phyloP scores from a whole-genome alignment of 1,284 basidiomycete genomes.

The Trichosporon coremiiforme region DNA sequence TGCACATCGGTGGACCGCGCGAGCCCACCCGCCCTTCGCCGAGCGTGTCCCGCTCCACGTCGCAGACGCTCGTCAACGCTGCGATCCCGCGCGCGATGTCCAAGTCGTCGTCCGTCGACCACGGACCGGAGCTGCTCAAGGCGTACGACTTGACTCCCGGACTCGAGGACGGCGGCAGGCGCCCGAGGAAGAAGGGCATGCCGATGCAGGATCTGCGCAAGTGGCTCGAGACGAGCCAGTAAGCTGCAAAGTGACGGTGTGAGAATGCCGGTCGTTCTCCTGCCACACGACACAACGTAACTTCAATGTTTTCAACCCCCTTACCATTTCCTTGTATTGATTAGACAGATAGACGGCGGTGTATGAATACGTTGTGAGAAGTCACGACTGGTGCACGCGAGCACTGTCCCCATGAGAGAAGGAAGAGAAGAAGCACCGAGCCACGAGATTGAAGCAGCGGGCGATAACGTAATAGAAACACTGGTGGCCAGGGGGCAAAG shows the following conservation, averaged over 20 bases:
- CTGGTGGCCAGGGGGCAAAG: too few species aligned
- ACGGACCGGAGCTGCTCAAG: slow-evolving; percentile 12
- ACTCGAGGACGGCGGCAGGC: slow-evolving; percentile 25
- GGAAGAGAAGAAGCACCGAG: too few species aligned
- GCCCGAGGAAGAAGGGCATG: slow-evolving; percentile 31
- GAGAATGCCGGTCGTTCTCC: background rate
- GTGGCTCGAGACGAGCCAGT: slow-evolving; percentile 25
- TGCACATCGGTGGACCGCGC: slow-evolving; percentile 5
- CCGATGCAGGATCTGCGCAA: slow-evolving; percentile 31
- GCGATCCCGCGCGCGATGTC: background rate
- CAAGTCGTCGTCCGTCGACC: background rate
- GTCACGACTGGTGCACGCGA: too few species aligned
- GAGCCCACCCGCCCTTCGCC: background rate
- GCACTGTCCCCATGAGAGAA: too few species aligned
- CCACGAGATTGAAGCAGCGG: too few species aligned
- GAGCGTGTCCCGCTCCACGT: background rate
- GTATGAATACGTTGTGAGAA: too few species aligned
- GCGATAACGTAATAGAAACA: too few species aligned
- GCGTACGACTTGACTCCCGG: slow-evolving; percentile 31
- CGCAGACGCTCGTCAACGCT: background rate
- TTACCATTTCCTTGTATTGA: too few species aligned
- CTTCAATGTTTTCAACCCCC: too few species aligned
- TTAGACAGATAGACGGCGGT: too few species aligned
- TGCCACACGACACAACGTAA: too few species aligned
- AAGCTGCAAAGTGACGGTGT: background rate